Evolutionary conservation across 805 yeast genomes (phyloP), one percentile per base, ranked within the genome.

Genomic region (Tetrapisispora iriomotensis): DNA sequence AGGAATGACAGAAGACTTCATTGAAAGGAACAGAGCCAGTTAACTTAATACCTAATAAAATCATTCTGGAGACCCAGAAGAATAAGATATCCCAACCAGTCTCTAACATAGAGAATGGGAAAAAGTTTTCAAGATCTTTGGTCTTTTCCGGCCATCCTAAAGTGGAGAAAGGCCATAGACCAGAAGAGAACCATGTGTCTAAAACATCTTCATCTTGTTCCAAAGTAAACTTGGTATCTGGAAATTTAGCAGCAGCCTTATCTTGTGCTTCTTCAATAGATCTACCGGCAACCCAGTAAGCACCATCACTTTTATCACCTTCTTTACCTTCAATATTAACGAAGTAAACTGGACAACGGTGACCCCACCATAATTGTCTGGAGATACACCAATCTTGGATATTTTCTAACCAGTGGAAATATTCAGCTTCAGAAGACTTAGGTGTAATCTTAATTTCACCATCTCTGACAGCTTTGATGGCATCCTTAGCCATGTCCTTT

Each of bases 301-400:
- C 65, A 50, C 80, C 83, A 59, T 79, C 82, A 39, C 60, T 67
- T 45, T 68, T 64, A 46, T 74, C 79, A 49, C 76, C 74, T 42
- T 73, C 79, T 45, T 65, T 66, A 42, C 90, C 94, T 56, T 85
- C 94, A 41, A 90, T 68, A 40, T 73, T 69, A 44, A 87, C 85
- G 51, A 85, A 84, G 68, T 92, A 92, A 31, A 84, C 95, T 21
- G 98, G 98, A 66, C 95, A 84, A 68, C 97, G 79, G 69, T 92
- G 98, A 50, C 98, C 98, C 94, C 94, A 82, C 94, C 94, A 84
- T 39, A 77, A 61, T 64, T 77, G 82, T 67, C 98, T 83, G 17
- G 97, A 92, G 47, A 92, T 86, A 78, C 98, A 92, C 98, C 98
- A 92, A 67, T 92, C 98, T 69, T 92, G 96, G 50, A 88, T 82